Evolutionary conservation across 306 rosid species (phyloP).

Genomic region (Rosa rugosa): DNA sequence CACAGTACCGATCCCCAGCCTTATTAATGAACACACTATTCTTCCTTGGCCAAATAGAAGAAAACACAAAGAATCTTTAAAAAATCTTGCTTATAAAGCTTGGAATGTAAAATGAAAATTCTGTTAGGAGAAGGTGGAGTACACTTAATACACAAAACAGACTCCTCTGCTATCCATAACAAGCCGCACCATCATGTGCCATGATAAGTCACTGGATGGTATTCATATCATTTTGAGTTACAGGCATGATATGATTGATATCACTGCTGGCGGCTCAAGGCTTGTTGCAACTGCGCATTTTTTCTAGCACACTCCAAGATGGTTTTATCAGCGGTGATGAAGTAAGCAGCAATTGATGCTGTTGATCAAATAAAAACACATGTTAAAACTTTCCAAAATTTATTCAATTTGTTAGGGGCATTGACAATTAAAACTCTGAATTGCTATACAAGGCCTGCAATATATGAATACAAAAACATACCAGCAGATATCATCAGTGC

Average conservation of each 20-base stretch:
- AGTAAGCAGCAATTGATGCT: constrained; percentile 76
- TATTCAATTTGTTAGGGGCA: neutral
- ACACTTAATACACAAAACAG: constrained; percentile 3
- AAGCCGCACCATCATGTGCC: constrained; percentile 16
- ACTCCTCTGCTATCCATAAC: neutral
- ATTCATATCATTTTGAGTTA: neutral
- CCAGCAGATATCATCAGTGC: constrained; percentile 93
- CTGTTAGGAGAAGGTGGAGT: neutral
- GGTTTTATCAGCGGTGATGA: constrained; percentile 80
- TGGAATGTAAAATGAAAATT: too few species aligned
- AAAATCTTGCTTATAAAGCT: too few species aligned
- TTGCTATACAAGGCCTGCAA: neutral
- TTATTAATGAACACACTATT: neutral
- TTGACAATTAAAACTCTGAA: neutral
- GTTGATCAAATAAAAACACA: constrained; percentile 42
- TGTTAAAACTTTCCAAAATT: neutral
- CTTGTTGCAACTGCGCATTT: constrained; percentile 62
- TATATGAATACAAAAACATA: constrained; percentile 27
- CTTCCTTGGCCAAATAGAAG: constrained; percentile 5
- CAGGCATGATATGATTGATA: neutral
- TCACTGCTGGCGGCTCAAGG: constrained; percentile 53
- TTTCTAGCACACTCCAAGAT: constrained; percentile 88
- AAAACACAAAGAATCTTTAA: neutral
- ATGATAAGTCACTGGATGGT: neutral
- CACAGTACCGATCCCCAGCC: neutral